Evolutionary conservation across 2,329 filamentous ascomycete genomes (phyloP).

Genomic region (Sclerotinia borealis): DNA sequence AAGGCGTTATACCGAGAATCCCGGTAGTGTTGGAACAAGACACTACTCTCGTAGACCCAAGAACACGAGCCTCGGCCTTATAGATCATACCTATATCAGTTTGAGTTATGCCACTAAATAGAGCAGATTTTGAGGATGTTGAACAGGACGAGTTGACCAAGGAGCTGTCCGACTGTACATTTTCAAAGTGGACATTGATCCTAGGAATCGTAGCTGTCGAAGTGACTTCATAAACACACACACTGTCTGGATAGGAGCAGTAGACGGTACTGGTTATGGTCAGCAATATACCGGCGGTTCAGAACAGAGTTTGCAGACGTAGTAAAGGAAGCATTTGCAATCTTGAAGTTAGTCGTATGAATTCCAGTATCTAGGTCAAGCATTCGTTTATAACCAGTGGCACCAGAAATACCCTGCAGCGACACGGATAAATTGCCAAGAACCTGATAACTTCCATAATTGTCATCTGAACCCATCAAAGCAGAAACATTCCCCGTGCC

Average conservation of each 20-base stretch:
- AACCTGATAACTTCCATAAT: conserved; percentile 43
- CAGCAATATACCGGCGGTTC: conserved; percentile 27
- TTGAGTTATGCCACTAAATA: conserved; percentile 36
- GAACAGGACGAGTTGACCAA: conserved; percentile 33
- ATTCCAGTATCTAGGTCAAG: conserved; percentile 42
- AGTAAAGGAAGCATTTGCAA: neutral
- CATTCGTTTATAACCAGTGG: conserved; percentile 36
- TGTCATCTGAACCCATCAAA: conserved; percentile 36
- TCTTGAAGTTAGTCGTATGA: conserved; percentile 29
- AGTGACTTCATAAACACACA: conserved; percentile 29
- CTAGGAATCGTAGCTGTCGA: conserved; percentile 33
- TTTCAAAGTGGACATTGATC: conserved; percentile 39
- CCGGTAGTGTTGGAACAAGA: conserved; percentile 22
- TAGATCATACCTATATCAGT: conserved; percentile 41
- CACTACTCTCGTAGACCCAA: conserved; percentile 18
- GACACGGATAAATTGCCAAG: conserved; percentile 41
- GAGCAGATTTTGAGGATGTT: conserved; percentile 25
- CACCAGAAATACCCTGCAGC: conserved; percentile 31
- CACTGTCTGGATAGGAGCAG: conserved; percentile 40
- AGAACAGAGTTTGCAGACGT: neutral
- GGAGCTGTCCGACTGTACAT: conserved; percentile 32
- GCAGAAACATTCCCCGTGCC: conserved; percentile 34
- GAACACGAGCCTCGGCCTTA: conserved; percentile 34
- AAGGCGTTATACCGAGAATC: conserved; percentile 30
- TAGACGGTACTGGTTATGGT: conserved; percentile 34